A percentile compares a stretch with the other conserved stretches of the same genome.
phyloP scores from a whole-genome alignment of 2,329 filamentous ascomycete species.

The Pseudonectria foliicola region DNA sequence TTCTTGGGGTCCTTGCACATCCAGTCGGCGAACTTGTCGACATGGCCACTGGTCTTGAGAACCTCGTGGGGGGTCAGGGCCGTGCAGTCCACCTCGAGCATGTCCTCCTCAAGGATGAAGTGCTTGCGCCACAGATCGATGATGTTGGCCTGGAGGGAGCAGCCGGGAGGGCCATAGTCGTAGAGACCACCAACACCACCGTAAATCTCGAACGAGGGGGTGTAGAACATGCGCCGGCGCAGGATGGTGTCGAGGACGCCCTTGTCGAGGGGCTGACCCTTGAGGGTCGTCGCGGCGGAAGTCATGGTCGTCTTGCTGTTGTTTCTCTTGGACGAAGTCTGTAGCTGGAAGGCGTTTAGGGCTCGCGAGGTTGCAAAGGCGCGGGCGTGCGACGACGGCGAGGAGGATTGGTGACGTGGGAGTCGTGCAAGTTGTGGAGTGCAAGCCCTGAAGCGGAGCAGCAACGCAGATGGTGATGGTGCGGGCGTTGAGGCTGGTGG shows the following conservation, averaged over 20 bases:
- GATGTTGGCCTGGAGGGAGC: slow-evolving; percentile 79
- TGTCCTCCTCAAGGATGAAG: slow-evolving; percentile 87
- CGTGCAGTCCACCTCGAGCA: slow-evolving; percentile 91
- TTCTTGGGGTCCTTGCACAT: slow-evolving; percentile 99
- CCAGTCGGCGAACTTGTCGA: slow-evolving; percentile 97
- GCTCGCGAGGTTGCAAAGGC: slow-evolving; percentile 23
- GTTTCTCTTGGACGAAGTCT: slow-evolving; percentile 19
- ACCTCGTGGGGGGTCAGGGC: slow-evolving; percentile 90
- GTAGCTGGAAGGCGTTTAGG: slow-evolving; percentile 23
- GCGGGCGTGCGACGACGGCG: slow-evolving; percentile 15
- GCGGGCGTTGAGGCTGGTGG: slow-evolving; percentile 8
- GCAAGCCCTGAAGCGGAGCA: slow-evolving; percentile 17
- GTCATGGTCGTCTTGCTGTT: slow-evolving; percentile 34
- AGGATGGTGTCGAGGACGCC: slow-evolving; percentile 76
- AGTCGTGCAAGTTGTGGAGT: slow-evolving; percentile 4
- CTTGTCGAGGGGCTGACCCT: slow-evolving; percentile 85
- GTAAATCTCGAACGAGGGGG: slow-evolving; percentile 93
- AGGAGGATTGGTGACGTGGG: not conserved
- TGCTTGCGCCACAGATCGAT: slow-evolving; percentile 88
- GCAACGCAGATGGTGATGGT: slow-evolving; percentile 8
- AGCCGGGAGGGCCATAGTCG: slow-evolving; percentile 88
- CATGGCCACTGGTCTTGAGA: slow-evolving; percentile 91
- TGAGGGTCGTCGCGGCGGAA: slow-evolving; percentile 63
- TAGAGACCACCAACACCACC: slow-evolving; percentile 82
- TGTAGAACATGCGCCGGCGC: slow-evolving; percentile 86